Percentiles rank a stretch among this genome's conserved stretches.
These are phyloP conservation scores for Caryopteris hybrid DNA, from an alignment of 305 asterid species.

Conservation along the genomic window DNA sequence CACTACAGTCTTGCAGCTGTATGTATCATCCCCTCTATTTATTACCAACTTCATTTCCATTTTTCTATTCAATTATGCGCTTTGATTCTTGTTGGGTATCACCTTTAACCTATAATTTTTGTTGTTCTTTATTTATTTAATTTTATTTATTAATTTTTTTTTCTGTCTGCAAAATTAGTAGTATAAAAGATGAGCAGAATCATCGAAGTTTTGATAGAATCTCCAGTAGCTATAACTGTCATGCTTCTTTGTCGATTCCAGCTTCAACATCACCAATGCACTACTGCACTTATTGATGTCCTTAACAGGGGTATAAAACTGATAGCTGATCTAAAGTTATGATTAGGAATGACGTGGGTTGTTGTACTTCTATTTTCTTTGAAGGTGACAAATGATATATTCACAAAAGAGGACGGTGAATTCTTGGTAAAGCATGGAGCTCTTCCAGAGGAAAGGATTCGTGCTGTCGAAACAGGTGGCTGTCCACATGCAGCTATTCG, in stretches of 20 bases:
- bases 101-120: background rate
- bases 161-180: no score
- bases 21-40: conserved; percentile 24
- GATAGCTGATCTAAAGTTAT: no score
- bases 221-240: no score
- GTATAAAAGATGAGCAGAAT: background rate
- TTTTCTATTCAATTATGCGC: background rate
- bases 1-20: conserved; percentile 96
- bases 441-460: conserved; percentile 91
- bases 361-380: background rate
- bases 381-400: conserved; percentile 95
- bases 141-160: no score
- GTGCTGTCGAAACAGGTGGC: conserved; percentile 98
- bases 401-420: conserved; percentile 97
- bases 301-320: background rate
- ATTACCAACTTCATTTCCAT: background rate
- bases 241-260: no score
- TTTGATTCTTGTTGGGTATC: background rate
- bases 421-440: conserved; percentile 92
- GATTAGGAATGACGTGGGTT: no score
- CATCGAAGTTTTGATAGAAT: background rate
- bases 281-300: background rate
- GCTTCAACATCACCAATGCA: background rate
- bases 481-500: conserved; percentile 97
- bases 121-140: background rate